These are phyloP conservation scores for Phytophthora foliorum DNA, from an alignment of 352 stramenopile species.

Conservation along the genomic window DNA sequence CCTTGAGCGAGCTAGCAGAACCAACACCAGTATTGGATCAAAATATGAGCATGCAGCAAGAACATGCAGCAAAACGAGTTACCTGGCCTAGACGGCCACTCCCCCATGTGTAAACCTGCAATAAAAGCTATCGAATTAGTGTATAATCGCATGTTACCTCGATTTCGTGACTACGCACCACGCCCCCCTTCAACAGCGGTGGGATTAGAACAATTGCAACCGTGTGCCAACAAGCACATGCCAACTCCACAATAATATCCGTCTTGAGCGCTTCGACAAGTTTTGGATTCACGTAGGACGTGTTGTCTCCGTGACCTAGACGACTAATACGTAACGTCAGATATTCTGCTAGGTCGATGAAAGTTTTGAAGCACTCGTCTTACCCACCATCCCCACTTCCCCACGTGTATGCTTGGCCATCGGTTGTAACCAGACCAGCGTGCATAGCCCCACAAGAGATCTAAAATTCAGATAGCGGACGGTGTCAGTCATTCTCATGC, in stretches of 20 bases:
- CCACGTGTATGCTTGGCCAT: conserved; percentile 84
- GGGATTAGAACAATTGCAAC: conserved; percentile 91
- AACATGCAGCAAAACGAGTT: background rate
- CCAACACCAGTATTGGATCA: background rate
- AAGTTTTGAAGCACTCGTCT: conserved; percentile 3
- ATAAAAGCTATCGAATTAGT: background rate
- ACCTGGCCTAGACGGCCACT: conserved; percentile 93
- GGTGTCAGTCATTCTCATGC: background rate
- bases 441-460: conserved; percentile 86
- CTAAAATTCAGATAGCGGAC: conserved; percentile 25
- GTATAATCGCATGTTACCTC: too few relatives aligned
- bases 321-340: conserved; percentile 41
- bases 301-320: conserved; percentile 78
- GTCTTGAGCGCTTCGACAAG: conserved; percentile 75
- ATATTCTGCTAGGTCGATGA: background rate
- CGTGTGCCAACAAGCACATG: conserved; percentile 90
- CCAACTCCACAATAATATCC: conserved; percentile 84
- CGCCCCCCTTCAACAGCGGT: conserved; percentile 82
- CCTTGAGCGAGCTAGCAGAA: conserved; percentile 69
- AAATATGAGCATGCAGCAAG: background rate
- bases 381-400: conserved; percentile 88
- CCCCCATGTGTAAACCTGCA: conserved; percentile 93
- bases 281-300: conserved; percentile 78
- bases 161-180: conserved; percentile 41
- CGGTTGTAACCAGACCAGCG: conserved; percentile 75